Conservation (phyloP, 441 rosid genomes). For the Populus hybrid region DNA sequence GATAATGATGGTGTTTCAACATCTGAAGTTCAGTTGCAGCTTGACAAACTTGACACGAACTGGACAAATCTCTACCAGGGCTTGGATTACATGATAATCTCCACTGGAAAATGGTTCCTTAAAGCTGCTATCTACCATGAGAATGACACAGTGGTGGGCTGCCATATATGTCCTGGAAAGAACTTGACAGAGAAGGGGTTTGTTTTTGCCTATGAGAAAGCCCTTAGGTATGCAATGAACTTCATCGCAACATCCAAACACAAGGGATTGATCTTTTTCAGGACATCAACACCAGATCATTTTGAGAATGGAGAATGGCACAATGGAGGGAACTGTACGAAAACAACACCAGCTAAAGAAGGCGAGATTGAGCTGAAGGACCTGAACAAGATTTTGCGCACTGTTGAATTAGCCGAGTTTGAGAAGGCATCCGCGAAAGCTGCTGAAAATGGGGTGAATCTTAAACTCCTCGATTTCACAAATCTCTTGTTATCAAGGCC, state of each 20-base stretch:
- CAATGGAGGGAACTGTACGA: conserved; percentile 69
- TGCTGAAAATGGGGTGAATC: conserved; percentile 37
- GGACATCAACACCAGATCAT: conserved; percentile 43
- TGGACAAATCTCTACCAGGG: conserved; percentile 55
- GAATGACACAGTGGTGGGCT: conserved; percentile 56
- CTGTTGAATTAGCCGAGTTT: conserved; percentile 55
- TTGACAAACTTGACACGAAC: conserved; percentile 70
- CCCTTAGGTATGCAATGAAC: conserved; percentile 54
- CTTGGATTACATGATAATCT: conserved; percentile 66
- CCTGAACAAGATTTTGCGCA: conserved; percentile 49
- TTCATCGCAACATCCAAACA: conserved; percentile 49
- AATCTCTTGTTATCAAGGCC: conserved; percentile 50
- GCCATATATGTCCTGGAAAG: conserved; percentile 68
- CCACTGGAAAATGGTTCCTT: conserved; percentile 95
- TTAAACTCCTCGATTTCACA: conserved; percentile 76
- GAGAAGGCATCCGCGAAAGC: conserved; percentile 45
- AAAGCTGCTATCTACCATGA: conserved; percentile 84
- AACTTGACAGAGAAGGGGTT: conserved; percentile 70
- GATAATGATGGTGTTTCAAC: conserved; percentile 79
- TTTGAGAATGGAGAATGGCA: too few relatives aligned
- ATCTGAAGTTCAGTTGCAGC: conserved; percentile 66
- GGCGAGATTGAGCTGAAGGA: conserved; percentile 63
- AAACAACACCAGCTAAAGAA: conserved; percentile 52
- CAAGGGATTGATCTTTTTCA: conserved; percentile 56
- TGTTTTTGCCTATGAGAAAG: conserved; percentile 59